Conservation (phyloP, 2,329 filamentous ascomycete genomes). For the Lojkania enalia region DNA sequence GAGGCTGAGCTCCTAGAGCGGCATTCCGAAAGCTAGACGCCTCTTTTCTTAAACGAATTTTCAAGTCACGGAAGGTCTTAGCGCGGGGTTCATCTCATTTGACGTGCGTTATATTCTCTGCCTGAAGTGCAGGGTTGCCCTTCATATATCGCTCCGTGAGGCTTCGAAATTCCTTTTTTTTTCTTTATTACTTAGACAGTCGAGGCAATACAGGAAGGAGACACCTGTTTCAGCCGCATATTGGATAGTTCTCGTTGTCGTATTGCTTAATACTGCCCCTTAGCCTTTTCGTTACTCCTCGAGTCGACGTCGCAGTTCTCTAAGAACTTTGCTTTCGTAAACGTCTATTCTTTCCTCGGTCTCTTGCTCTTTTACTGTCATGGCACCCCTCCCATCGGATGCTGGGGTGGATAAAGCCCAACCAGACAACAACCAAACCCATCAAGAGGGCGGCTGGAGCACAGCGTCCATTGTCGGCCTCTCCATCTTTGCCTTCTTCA, state of each 20-base stretch:
- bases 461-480: slow-evolving; percentile 33
- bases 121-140: slow-evolving; percentile 17
- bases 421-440: slow-evolving; percentile 12
- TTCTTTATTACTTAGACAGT: slow-evolving; percentile 7
- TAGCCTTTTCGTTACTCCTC: slow-evolving; percentile 8
- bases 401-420: slow-evolving; percentile 10
- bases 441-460: slow-evolving; percentile 20
- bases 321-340: slow-evolving; percentile 2
- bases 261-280: slow-evolving; percentile 13
- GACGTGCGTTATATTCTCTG: slow-evolving; percentile 29
- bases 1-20: slow-evolving; percentile 34
- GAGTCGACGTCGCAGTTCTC: neutral
- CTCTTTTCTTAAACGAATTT: slow-evolving; percentile 23
- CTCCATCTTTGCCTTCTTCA: slow-evolving; percentile 28
- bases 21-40: slow-evolving; percentile 28
- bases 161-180: slow-evolving; percentile 8
- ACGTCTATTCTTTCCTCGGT: too few relatives aligned
- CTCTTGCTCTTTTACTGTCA: slow-evolving; percentile 13
- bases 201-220: neutral
- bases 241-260: slow-evolving; percentile 20
- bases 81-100: slow-evolving; percentile 27
- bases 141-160: slow-evolving; percentile 11
- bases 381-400: slow-evolving; percentile 33
- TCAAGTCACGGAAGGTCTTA: slow-evolving; percentile 20
- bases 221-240: slow-evolving; percentile 21